Base-by-base conservation (phyloP, 441 rosid species). In the Flueggea neowawraea region DNA sequence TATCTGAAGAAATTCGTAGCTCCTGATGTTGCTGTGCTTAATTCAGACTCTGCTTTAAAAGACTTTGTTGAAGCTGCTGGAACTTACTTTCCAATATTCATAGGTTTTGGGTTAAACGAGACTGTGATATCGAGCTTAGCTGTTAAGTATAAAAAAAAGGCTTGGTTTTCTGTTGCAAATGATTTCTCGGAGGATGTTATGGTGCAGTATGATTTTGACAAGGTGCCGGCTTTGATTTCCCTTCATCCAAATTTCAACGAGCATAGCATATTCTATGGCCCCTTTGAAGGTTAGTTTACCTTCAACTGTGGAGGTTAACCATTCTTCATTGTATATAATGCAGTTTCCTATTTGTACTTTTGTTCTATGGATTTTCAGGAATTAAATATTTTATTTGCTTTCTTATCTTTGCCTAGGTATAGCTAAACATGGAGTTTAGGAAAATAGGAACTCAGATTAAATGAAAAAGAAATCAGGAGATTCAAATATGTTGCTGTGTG, bases 1-100 rank as follows among this genome's bases (percentile, higher is more conserved):
- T 88, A 82, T 64, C 75, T 93, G 73, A 88, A 78, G 83, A 93
- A 93, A 76, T 90, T 88, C 65, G 93, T 93, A 55, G 90, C 96
- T 73, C 87, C 96, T 52, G 82, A 93, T 84, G 96, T 90, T 61
- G 72, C 97, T 2, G 36, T 85, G 64, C 91, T 93, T 65, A 67
- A 64, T 58, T 90, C 96, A n/a, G 91, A 90, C 63, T 52, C 82
- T 48, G 85, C 83, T 2, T 64, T 90, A 48, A 75, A 47, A 28
- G 93, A 84, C 36, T 93, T 90, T 66, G 73, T 84, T 61, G 84
- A 87, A 71, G 80, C 76, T 57, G 91, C 96, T 17, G 96, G 91
- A 52, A 64, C 64, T 55, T 71, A 45, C 73, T 93, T 93, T 71
- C 95, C 97, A 17, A 60, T 93, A 60, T 88, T 65, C 67, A 72